Percentiles rank a stretch among this genome's conserved stretches.
These are phyloP conservation scores for Alternaria sp. DNA, from an alignment of 2,329 filamentous ascomycete genomes.

Conservation along the genomic window DNA sequence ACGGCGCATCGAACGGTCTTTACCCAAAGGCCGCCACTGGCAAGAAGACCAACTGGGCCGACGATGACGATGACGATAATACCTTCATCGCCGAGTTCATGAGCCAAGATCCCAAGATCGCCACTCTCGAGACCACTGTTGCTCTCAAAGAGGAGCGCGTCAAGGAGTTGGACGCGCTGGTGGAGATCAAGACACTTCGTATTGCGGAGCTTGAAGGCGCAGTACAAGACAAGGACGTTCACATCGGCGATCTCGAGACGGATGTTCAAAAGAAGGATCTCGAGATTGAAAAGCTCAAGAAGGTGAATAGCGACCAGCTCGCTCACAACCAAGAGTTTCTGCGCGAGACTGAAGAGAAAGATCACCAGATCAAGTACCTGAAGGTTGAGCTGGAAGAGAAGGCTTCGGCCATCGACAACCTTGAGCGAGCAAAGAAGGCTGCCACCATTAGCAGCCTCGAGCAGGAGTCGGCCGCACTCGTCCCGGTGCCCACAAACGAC, in stretches of 20 bases:
- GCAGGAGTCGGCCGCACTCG: not conserved
- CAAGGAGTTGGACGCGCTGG: constrained; percentile 15
- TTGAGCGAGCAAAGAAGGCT: constrained; percentile 7
- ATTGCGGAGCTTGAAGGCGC: constrained; percentile 17
- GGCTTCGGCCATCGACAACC: constrained; percentile 1
- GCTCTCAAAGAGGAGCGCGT: constrained; percentile 12
- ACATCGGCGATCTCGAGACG: constrained; percentile 8
- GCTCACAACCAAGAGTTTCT: constrained; percentile 22
- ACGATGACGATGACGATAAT: constrained; percentile 25
- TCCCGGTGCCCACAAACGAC: not conserved
- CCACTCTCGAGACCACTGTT: not conserved
- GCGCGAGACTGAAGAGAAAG: constrained; percentile 21
- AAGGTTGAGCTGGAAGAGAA: constrained; percentile 19
- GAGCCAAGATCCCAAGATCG: not conserved
- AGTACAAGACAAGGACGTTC: constrained; percentile 4
- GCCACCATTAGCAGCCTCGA: constrained; percentile 15
- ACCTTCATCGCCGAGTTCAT: constrained; percentile 12
- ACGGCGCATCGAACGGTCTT: not conserved
- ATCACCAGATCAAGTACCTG: constrained; percentile 16
- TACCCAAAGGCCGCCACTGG: not conserved
- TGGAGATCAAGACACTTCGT: constrained; percentile 9
- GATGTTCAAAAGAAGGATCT: not conserved
- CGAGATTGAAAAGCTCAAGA: constrained; percentile 7
- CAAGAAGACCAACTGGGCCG: constrained; percentile 23
- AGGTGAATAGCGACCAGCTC: constrained; percentile 4